These are phyloP conservation scores for Aspergillus pseudonomiae DNA, from an alignment of 2,329 filamentous ascomycete genomes.

Conservation along the genomic window DNA sequence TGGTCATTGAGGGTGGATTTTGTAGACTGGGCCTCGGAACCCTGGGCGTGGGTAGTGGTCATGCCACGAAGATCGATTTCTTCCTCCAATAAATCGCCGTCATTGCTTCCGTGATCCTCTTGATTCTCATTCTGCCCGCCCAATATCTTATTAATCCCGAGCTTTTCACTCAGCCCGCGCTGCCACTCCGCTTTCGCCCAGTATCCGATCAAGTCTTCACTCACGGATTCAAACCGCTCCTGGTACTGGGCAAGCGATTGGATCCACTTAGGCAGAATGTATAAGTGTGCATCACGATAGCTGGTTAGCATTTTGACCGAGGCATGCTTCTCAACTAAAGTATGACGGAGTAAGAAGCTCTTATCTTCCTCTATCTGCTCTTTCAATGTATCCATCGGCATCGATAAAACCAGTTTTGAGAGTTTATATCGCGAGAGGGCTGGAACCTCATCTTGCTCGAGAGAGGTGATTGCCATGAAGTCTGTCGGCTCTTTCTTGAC, in stretches of 20 bases:
- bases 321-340: conserved; percentile 73
- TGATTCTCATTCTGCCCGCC: conserved; percentile 46
- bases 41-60: conserved; percentile 54
- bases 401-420: conserved; percentile 80
- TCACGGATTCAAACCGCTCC: conserved; percentile 81
- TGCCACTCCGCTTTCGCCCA: conserved; percentile 97
- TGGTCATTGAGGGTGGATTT: not conserved
- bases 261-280: conserved; percentile 91
- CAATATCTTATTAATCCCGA: conserved; percentile 71
- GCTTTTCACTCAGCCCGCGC: conserved; percentile 73
- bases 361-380: conserved; percentile 78
- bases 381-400: conserved; percentile 86
- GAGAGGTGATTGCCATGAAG: conserved; percentile 78
- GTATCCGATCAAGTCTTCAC: conserved; percentile 92
- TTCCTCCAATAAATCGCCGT: conserved; percentile 51
- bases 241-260: conserved; percentile 81
- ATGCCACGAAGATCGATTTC: conserved; percentile 58
- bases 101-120: conserved; percentile 42
- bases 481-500: conserved; percentile 92
- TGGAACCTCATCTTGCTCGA: conserved; percentile 56
- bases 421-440: conserved; percentile 66
- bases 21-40: conserved; percentile 16
- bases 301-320: conserved; percentile 81
- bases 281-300: conserved; percentile 89
- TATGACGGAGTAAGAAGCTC: conserved; percentile 68